Evolutionary conservation across 768 basidiomycete genomes (phyloP).

Genomic region (Amyloporia xantha): DNA sequence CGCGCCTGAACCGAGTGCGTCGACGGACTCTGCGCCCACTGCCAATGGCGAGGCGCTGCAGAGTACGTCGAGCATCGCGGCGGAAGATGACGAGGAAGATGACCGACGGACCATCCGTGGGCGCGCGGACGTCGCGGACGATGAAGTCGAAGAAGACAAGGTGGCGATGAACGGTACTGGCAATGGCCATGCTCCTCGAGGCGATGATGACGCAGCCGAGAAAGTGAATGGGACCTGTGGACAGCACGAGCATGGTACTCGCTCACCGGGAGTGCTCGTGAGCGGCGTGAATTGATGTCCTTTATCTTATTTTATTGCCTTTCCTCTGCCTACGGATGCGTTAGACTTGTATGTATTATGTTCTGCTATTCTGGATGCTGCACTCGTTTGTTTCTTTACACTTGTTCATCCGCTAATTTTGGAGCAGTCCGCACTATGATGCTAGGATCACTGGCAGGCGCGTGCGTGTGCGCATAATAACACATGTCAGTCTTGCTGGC

Average conservation of each 20-base stretch:
- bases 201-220: constrained; percentile 10
- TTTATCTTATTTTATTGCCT: not conserved
- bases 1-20: constrained; percentile 14
- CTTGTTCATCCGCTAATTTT: no score
- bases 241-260: constrained; percentile 6
- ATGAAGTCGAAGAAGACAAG: constrained; percentile 18
- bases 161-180: constrained; percentile 18
- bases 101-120: constrained; percentile 24
- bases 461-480: no score
- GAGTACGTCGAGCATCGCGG: constrained; percentile 2
- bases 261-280: constrained; percentile 6
- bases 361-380: no score
- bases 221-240: constrained; percentile 11
- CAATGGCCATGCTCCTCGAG: constrained; percentile 9
- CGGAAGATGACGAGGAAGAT: constrained; percentile 20
- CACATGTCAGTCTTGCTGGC: no score
- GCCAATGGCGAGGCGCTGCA: constrained; percentile 4
- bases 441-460: no score
- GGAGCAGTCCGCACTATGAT: no score
- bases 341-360: not conserved
- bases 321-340: not conserved
- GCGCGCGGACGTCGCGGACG: constrained; percentile 8
- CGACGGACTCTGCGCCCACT: not conserved
- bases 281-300: constrained; percentile 7
- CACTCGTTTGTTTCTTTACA: no score